Base-by-base conservation (phyloP, 495 filamentous ascomycete genomes). In the Trichocladium antarcticum region DNA sequence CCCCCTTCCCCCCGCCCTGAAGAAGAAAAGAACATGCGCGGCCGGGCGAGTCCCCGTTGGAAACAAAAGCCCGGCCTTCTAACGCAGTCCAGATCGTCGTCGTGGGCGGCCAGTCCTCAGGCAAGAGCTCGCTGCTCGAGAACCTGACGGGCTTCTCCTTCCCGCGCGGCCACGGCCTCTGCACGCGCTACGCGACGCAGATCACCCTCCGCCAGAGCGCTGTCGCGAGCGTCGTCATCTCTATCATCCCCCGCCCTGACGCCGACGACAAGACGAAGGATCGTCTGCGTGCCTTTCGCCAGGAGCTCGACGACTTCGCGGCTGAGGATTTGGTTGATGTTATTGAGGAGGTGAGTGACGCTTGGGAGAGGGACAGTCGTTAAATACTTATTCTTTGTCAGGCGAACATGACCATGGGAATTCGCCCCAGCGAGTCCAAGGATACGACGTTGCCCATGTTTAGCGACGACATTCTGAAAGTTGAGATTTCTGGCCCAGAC, bases 131-230 rank as follows among this genome's bases (percentile, higher is more conserved):
- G 0, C 57, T 75, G 5, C 62, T 78, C 1, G 71, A 78, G 62
- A 67, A 68, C 32, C 40, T 79, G 22, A 77, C 74, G 2, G 68
- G 66, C 4, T 63, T 80, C 41, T 65, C 70, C 1, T 75, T 79
- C 43, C 74, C 77, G n/a, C 63, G 68, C 27, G 68, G 61, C 22
- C 62, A 62, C 10, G 69, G 69, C n/a, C 68, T 79, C 14, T 79
- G 75, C 55, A 83, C 80, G 0, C 66, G 78, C 0, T 77, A 74
- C 49, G 75, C 74, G 3, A 82, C 77, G 0, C 71, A 81, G 55
- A 82, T 82, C 45, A 73, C 68, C 1, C 74, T 68, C 45, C 74
- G 72, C 24, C 72, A 74, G 7, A 61, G 66, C 34, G 20, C 28
- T 0, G 51, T 59, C 9, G 48, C 58, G 19, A 55, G 57, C 17